Evolutionary conservation across 768 basidiomycete species (phyloP).

Genomic region (Russula compacta): DNA sequence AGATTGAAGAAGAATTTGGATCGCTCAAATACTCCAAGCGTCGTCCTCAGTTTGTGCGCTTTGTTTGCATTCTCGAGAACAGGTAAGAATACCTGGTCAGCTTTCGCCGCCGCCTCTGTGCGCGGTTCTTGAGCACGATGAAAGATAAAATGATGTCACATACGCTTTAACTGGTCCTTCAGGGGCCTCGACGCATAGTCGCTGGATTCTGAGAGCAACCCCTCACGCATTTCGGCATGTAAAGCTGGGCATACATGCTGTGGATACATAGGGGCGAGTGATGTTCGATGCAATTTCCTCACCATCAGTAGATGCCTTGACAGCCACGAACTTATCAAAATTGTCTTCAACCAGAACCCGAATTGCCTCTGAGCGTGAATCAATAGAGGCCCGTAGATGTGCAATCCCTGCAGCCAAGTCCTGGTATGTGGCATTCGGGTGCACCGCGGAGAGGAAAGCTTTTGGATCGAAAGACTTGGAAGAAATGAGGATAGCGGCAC

Average conservation of each 20-base stretch:
- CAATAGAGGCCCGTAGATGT: slow-evolving; percentile 69
- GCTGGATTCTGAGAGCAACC: slow-evolving; percentile 60
- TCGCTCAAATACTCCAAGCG: slow-evolving; percentile 90
- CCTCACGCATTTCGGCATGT: slow-evolving; percentile 89
- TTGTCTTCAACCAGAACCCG: slow-evolving; percentile 94
- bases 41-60: slow-evolving; percentile 84
- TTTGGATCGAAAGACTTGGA: slow-evolving; percentile 97
- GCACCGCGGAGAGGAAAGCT: slow-evolving; percentile 79
- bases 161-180: slow-evolving; percentile 79
- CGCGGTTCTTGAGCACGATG: not conserved
- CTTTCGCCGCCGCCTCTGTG: slow-evolving; percentile 82
- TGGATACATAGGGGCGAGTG: not conserved
- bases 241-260: slow-evolving; percentile 46
- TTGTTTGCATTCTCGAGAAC: slow-evolving; percentile 94
- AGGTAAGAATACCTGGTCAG: slow-evolving; percentile 92
- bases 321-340: slow-evolving; percentile 95
- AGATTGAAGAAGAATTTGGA: slow-evolving; percentile 99
- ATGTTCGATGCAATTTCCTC: slow-evolving; percentile 15
- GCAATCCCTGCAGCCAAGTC: slow-evolving; percentile 75
- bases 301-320: slow-evolving; percentile 97
- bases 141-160: slow-evolving; percentile 20
- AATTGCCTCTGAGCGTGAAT: slow-evolving; percentile 89
- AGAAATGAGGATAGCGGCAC: slow-evolving; percentile 72
- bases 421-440: slow-evolving; percentile 92
- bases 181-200: slow-evolving; percentile 81